These are phyloP conservation scores for Maudiozyma turicensis DNA, from an alignment of 805 yeast genomes.

Conservation along the genomic window DNA sequence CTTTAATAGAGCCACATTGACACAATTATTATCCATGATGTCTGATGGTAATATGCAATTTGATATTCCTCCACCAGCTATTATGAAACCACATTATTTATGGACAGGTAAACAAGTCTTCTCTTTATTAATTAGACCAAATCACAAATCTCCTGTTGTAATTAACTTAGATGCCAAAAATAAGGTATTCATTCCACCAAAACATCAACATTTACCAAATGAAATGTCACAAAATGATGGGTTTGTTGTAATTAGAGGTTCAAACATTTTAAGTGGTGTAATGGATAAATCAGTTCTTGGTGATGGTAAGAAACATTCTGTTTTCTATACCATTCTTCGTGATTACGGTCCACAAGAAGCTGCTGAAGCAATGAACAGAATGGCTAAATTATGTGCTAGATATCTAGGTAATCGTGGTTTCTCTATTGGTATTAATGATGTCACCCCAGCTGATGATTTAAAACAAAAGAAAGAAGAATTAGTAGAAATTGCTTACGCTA, in stretches of 20 bases:
- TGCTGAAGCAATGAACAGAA: slow-evolving; percentile 91
- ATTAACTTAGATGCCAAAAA: slow-evolving; percentile 92
- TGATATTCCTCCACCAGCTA: slow-evolving; percentile 93
- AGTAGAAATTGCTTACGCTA: slow-evolving; percentile 83
- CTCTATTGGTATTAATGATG: slow-evolving; percentile 95
- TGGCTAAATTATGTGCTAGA: slow-evolving; percentile 98
- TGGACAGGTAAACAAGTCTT: slow-evolving; percentile 99
- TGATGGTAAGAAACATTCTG: slow-evolving; percentile 96
- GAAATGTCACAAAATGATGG: slow-evolving; percentile 99
- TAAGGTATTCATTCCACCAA: slow-evolving; percentile 79
- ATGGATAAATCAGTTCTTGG: slow-evolving; percentile 96
- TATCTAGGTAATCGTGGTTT: slow-evolving; percentile 92
- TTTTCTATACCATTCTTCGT: slow-evolving; percentile 86
- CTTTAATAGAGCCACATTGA: slow-evolving; percentile 76
- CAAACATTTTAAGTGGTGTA: slow-evolving; percentile 80
- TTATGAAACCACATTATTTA: slow-evolving; percentile 74
- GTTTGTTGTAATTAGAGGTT: slow-evolving; percentile 80
- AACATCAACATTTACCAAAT: slow-evolving; percentile 51
- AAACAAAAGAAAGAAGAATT: slow-evolving; percentile 70
- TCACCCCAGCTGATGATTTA: slow-evolving; percentile 80
- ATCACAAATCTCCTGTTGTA: slow-evolving; percentile 59
- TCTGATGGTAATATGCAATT: slow-evolving; percentile 81
- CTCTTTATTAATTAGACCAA: slow-evolving; percentile 79
- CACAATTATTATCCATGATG: slow-evolving; percentile 88
- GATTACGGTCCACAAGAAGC: slow-evolving; percentile 97